phyloP scores from a whole-genome alignment of 805 yeast genomes.

The Vanderwaltozyma polyspora region DNA sequence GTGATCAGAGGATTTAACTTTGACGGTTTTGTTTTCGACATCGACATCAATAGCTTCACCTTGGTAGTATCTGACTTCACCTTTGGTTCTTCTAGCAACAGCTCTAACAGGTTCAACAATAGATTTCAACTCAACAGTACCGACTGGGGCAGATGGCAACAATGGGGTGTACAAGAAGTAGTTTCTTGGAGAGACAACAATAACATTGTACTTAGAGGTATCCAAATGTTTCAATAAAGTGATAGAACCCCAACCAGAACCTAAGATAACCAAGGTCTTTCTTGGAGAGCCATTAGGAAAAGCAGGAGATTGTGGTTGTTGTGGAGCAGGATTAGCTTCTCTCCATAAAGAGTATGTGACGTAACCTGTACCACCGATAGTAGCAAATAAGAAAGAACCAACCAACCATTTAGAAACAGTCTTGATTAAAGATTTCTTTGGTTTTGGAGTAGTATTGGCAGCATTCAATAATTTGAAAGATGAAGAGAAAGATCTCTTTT shows the following conservation, averaged over 20 bases:
- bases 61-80: conserved; percentile 74
- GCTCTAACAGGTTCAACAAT: conserved; percentile 89
- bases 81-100: conserved; percentile 67
- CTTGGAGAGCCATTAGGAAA: conserved; percentile 36
- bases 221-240: conserved; percentile 76
- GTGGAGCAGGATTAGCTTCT: conserved; percentile 52
- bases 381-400: background rate
- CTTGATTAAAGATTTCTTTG: background rate
- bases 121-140: conserved; percentile 80
- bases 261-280: conserved; percentile 51
- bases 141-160: conserved; percentile 89
- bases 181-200: conserved; percentile 87
- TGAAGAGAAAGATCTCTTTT: background rate
- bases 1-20: conserved; percentile 40
- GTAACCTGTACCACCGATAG: conserved; percentile 42
- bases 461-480: background rate
- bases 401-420: background rate
- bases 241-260: conserved; percentile 94
- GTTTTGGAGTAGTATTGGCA: background rate
- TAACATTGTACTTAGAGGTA: conserved; percentile 77
- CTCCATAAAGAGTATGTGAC: conserved; percentile 51
- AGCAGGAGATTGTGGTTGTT: conserved; percentile 47
- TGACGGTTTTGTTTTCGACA: conserved; percentile 52
- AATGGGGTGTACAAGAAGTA: conserved; percentile 94
- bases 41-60: conserved; percentile 85